Percentiles rank a stretch among this genome's conserved stretches.
phyloP scores from a whole-genome alignment of 1,284 basidiomycete genomes.

The Thecaphora thlaspeos region DNA sequence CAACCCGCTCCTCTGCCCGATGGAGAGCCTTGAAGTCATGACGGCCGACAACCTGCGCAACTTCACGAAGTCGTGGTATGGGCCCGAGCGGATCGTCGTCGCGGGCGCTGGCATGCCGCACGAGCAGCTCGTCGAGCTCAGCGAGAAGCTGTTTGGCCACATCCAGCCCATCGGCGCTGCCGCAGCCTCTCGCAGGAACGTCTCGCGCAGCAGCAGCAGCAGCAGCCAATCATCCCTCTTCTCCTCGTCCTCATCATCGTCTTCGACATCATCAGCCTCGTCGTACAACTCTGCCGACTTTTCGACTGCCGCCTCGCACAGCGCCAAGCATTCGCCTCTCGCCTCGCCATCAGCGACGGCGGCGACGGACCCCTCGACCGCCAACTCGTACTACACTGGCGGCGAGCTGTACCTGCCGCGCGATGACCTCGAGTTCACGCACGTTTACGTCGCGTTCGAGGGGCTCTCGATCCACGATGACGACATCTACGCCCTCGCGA shows the following conservation, averaged over 20 bases:
- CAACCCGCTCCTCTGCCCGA: constrained; percentile 83
- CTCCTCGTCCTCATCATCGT: constrained; percentile 19
- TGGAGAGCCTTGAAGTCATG: constrained; percentile 74
- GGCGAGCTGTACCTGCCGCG: constrained; percentile 69
- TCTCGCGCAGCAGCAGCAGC: constrained; percentile 1
- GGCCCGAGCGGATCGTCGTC: constrained; percentile 88
- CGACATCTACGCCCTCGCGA: constrained; percentile 91
- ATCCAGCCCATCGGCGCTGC: constrained; percentile 38
- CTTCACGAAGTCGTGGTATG: constrained; percentile 80
- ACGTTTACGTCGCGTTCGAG: constrained; percentile 90
- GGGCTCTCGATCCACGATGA: constrained; percentile 87
- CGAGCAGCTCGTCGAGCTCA: constrained; percentile 79
- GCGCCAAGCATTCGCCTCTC: background rate
- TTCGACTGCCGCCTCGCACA: constrained; percentile 24
- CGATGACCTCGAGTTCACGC: constrained; percentile 77
- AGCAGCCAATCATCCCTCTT: background rate
- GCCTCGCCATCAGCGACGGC: constrained; percentile 39
- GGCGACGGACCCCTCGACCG: constrained; percentile 54
- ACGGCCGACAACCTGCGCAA: constrained; percentile 68
- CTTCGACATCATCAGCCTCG: constrained; percentile 57
- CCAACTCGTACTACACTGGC: constrained; percentile 75
- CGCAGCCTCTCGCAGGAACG: background rate
- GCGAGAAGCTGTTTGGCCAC: constrained; percentile 78
- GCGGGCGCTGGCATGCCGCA: constrained; percentile 91
- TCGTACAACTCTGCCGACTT: constrained; percentile 61